These are phyloP conservation scores for Dictyostelium brefeldianum DNA, from an alignment of 78 protist species.

Conservation along the genomic window DNA sequence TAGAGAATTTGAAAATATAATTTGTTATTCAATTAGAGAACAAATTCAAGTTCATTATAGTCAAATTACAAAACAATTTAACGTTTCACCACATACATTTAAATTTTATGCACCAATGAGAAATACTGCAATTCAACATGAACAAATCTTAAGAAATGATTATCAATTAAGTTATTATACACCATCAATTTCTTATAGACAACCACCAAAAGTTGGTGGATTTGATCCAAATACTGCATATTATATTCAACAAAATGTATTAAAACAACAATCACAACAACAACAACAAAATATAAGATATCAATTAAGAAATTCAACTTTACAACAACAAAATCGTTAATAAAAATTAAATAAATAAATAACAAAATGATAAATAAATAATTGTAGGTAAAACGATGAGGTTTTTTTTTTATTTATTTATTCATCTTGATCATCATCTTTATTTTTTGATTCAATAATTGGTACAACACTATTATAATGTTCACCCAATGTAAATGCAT, in stretches of 20 bases:
- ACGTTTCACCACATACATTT: neutral
- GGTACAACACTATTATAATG: slow-evolving; percentile 81
- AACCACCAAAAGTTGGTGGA: slow-evolving; percentile 10
- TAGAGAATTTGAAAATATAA: slow-evolving; percentile 69
- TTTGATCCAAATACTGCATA: slow-evolving; percentile 9
- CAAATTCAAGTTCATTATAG: slow-evolving; percentile 49
- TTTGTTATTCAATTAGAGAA: slow-evolving; percentile 56
- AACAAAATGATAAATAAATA: neutral
- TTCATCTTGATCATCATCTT: neutral
- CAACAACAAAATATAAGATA: slow-evolving; percentile 7
- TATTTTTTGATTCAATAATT: neutral
- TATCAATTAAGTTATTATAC: neutral
- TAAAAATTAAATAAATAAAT: neutral
- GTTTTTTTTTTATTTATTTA: too few relatives aligned
- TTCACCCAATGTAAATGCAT: slow-evolving; percentile 79
- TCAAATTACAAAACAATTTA: slow-evolving; percentile 32
- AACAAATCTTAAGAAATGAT: slow-evolving; percentile 16
- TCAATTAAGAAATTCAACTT: neutral
- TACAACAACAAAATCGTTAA: slow-evolving; percentile 12
- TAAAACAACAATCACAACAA: slow-evolving; percentile 20
- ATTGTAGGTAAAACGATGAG: too few relatives aligned
- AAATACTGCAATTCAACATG: neutral
- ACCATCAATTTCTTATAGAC: slow-evolving; percentile 21
- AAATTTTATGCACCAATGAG: slow-evolving; percentile 4
- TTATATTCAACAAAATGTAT: slow-evolving; percentile 13